These are phyloP conservation scores for Fraxinus cuspidata DNA, from an alignment of 257 asterid species.

Conservation along the genomic window DNA sequence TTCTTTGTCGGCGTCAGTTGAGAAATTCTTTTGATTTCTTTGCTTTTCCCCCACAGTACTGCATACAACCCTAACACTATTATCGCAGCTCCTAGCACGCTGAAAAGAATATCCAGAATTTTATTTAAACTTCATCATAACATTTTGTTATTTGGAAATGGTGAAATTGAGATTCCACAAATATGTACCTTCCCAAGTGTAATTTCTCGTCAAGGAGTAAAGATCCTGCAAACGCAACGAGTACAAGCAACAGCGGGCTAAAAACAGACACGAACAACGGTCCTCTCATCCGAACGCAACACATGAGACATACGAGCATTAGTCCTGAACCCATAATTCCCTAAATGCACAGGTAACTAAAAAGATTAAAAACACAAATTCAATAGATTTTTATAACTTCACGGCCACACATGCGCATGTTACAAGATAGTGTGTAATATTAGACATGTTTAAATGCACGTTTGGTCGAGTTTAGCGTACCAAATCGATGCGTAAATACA, in stretches of 20 bases:
- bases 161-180: too few species aligned
- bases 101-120: constrained; percentile 3
- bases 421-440: too few species aligned
- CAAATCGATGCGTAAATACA: neutral
- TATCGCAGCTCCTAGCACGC: constrained; percentile 36
- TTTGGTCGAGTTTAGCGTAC: neutral
- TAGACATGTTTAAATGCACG: too few species aligned
- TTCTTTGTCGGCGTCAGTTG: neutral
- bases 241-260: constrained; percentile 38
- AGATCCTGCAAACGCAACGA: constrained; percentile 32
- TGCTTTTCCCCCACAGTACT: constrained; percentile 27
- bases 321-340: constrained; percentile 35
- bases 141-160: neutral
- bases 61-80: constrained; percentile 26
- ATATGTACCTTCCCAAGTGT: constrained; percentile 38
- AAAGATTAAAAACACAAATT: neutral
- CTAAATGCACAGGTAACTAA: constrained; percentile 5
- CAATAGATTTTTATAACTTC: neutral
- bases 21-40: constrained; percentile 13
- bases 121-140: neutral
- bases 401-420: neutral
- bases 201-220: constrained; percentile 32
- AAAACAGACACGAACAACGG: constrained; percentile 42
- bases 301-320: neutral
- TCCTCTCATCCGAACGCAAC: constrained; percentile 36